A percentile compares a stretch with the other conserved stretches of the same genome.
Evolutionary conservation across 768 basidiomycete species (phyloP).

Genomic region (Tulasnella sp.): DNA sequence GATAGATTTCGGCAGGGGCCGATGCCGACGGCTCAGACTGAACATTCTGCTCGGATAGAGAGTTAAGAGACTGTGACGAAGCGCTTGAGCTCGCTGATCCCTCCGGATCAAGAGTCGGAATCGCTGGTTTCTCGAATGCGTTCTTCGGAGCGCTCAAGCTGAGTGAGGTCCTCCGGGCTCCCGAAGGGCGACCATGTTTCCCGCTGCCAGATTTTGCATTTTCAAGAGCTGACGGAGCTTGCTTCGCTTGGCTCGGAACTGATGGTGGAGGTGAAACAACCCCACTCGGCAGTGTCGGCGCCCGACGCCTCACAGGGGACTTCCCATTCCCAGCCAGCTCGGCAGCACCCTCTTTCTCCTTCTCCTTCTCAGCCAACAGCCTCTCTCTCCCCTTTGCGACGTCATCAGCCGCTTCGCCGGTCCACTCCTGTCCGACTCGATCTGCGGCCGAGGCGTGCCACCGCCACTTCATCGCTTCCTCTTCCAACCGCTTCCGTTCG

Average conservation of each 20-base stretch:
- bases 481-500: conserved; percentile 15
- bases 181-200: not conserved
- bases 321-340: conserved; percentile 4
- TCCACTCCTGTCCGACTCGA: conserved; percentile 26
- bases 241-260: not conserved
- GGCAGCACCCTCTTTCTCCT: conserved; percentile 14
- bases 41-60: not conserved
- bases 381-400: not conserved
- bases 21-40: not conserved
- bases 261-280: not conserved
- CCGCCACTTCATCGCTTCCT: conserved; percentile 17
- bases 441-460: conserved; percentile 17
- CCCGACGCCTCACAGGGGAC: not conserved
- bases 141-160: not conserved
- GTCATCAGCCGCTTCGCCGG: conserved; percentile 22
- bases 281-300: not conserved
- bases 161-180: not conserved
- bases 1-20: not conserved
- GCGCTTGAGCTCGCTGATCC: not conserved
- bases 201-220: not conserved
- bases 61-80: not conserved
- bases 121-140: not conserved
- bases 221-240: not conserved
- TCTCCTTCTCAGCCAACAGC: conserved; percentile 20
- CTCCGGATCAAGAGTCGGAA: not conserved